Evolutionary conservation across 495 filamentous ascomycete genomes (phyloP), one percentile per base, ranked within the genome.

Genomic region (Penicillium tannophilum): DNA sequence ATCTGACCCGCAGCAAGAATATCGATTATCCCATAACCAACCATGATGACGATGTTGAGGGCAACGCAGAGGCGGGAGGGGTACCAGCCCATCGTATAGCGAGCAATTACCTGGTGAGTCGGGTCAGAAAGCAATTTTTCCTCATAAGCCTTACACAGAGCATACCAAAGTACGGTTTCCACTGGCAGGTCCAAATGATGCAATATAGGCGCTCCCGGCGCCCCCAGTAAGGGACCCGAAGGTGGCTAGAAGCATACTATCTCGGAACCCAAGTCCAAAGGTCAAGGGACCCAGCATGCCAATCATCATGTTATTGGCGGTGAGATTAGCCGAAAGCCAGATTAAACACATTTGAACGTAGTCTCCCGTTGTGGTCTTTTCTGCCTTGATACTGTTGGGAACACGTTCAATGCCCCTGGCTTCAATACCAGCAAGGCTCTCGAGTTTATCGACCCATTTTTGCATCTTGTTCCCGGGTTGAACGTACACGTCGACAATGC

Each of bases 21-120:
- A 58, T 79, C 74, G 59, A 88, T 79, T 54, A 85, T 71, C 23
- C 74, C 69, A 56, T 86, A 88, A 0, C 84, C 86, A n/a, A 87
- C 62, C 65, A 86, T 72, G 31, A 86, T 72, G 35, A 88, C 80
- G 23, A 88, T 71, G 60, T 87, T 87, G 20, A 89, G 71, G 11
- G 85, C 24, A 19, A 81, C 79, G 23, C 83, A 76, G 6, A 88
- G 57, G 67, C 86, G 86, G 17, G 79, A 74, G 0, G 86, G 86
- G 78, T 79, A 88, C 73, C 83, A 89, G 17, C 86, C 86, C 83
- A 88, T 88, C 44, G 79, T 77, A 63, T 84, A 88, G 8, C 85
- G 76, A 6, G 79, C 71, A 43, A 86, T 75, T 28, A 88, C 78
- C 79, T 80, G 31, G 31, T 33, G 31, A 33, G 31, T 33, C 6